Conservation (phyloP, 441 rosid species). For the Gossypium lobatum region DNA sequence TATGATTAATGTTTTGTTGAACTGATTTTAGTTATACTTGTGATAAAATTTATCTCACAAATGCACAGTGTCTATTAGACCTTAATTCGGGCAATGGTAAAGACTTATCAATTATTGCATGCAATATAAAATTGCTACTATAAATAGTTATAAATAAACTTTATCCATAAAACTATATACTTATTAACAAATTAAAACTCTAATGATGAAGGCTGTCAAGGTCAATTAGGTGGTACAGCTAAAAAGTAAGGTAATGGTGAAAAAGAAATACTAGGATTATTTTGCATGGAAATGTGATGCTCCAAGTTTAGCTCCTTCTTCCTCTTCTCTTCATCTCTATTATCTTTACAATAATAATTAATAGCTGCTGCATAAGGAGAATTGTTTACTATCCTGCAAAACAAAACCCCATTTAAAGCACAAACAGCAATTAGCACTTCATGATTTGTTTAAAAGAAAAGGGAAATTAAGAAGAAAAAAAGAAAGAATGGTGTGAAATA, state of each 20-base stretch:
- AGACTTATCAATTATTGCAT: no score
- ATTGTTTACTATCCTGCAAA: slow-evolving; percentile 27
- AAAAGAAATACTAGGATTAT: slow-evolving; percentile 5
- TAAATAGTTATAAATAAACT: no score
- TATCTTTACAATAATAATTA: not conserved
- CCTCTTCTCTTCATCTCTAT: not conserved
- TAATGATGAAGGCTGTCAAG: not conserved
- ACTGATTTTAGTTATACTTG: no score
- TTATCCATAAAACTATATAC: not conserved
- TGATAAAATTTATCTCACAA: no score
- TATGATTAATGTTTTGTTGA: no score
- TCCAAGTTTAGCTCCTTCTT: not conserved
- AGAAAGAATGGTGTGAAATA: no score
- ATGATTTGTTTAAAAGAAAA: not conserved
- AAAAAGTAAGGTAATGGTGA: slow-evolving; percentile 28
- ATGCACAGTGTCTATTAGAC: no score
- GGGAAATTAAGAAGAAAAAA: no score
- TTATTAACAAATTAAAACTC: not conserved
- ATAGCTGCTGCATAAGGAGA: slow-evolving; percentile 17
- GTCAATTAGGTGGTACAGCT: not conserved
- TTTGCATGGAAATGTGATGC: not conserved
- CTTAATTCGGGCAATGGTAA: no score
- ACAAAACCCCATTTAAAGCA: not conserved
- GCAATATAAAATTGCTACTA: no score
- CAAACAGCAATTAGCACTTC: not conserved